A percentile compares a stretch with the other conserved stretches of the same genome.
Conservation (phyloP, 139 green algal species). For the Coelastrella sp. region DNA sequence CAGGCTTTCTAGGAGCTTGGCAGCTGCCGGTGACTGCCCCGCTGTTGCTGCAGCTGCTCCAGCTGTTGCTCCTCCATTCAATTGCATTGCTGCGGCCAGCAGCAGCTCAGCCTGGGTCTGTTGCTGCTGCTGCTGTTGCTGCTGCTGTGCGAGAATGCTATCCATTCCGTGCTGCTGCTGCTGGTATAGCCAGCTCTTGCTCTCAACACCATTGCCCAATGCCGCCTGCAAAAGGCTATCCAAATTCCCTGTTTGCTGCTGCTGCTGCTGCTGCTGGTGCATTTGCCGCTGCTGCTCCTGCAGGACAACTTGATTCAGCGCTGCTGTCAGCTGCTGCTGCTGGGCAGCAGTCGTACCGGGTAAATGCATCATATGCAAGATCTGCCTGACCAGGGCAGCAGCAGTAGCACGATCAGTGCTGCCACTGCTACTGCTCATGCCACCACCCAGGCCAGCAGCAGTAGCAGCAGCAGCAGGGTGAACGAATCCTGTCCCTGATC, state of each 20-base stretch:
- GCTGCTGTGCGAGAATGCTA: not conserved
- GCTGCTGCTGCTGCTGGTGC: constrained; percentile 10
- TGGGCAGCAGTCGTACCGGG: not conserved
- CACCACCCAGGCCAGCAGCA: not conserved
- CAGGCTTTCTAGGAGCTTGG: not conserved
- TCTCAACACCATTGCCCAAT: not conserved
- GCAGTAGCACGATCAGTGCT: not conserved
- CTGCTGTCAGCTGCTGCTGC: constrained; percentile 22
- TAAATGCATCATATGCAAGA: not conserved
- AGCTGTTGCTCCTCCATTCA: not conserved
- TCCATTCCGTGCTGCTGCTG: not conserved
- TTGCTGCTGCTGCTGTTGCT: constrained; percentile 12
- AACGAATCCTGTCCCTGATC: not conserved
- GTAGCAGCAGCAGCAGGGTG: constrained; percentile 7
- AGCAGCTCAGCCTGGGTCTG: not conserved
- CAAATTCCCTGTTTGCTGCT: not conserved
- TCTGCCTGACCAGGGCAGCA: constrained; percentile 4
- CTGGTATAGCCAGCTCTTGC: not conserved
- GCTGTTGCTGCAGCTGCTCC: constrained; percentile 9
- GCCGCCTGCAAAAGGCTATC: not conserved
- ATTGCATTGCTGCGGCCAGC: not conserved
- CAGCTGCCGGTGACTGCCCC: not conserved
- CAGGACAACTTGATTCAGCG: not conserved
- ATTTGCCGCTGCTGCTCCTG: not conserved
- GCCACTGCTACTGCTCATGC: not conserved